A percentile compares a stretch with the other conserved stretches of the same genome.
phyloP scores from a whole-genome alignment of 2,329 filamentous ascomycete genomes.

The Metarhizium rileyi region DNA sequence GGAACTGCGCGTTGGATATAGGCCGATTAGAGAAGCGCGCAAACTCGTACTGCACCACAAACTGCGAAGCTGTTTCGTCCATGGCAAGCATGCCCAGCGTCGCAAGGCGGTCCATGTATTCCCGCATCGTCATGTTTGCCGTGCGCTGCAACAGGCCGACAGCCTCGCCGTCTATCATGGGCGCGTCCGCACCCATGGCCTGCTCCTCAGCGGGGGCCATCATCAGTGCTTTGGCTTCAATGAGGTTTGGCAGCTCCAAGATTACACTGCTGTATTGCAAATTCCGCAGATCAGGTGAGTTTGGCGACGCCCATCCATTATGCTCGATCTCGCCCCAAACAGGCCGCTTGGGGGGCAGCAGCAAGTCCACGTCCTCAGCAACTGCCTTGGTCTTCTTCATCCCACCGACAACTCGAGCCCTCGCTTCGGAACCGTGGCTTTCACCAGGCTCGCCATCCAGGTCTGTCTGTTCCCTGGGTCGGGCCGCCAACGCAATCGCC shows the following conservation, averaged over 20 bases:
- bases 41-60: slow-evolving; percentile 69
- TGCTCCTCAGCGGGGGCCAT: slow-evolving; percentile 50
- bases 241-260: slow-evolving; percentile 74
- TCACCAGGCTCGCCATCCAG: slow-evolving; percentile 10
- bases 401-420: slow-evolving; percentile 3
- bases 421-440: slow-evolving; percentile 8
- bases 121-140: slow-evolving; percentile 61
- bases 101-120: slow-evolving; percentile 66
- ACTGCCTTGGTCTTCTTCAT: slow-evolving; percentile 27
- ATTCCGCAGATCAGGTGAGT: slow-evolving; percentile 62
- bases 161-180: slow-evolving; percentile 53
- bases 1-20: slow-evolving; percentile 62
- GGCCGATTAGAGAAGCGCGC: slow-evolving; percentile 70
- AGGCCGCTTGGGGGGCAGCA: slow-evolving; percentile 40
- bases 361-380: slow-evolving; percentile 30
- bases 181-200: slow-evolving; percentile 6
- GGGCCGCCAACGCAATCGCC: slow-evolving; percentile 62
- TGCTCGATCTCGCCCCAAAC: slow-evolving; percentile 82
- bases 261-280: slow-evolving; percentile 79
- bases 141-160: slow-evolving; percentile 64
- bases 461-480: slow-evolving; percentile 19
- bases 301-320: slow-evolving; percentile 78
- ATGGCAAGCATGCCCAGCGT: slow-evolving; percentile 51
- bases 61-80: slow-evolving; percentile 41
- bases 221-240: slow-evolving; percentile 88